Evolutionary conservation across 2,329 filamentous ascomycete genomes (phyloP).

Genomic region (Fusarium camptoceras): DNA sequence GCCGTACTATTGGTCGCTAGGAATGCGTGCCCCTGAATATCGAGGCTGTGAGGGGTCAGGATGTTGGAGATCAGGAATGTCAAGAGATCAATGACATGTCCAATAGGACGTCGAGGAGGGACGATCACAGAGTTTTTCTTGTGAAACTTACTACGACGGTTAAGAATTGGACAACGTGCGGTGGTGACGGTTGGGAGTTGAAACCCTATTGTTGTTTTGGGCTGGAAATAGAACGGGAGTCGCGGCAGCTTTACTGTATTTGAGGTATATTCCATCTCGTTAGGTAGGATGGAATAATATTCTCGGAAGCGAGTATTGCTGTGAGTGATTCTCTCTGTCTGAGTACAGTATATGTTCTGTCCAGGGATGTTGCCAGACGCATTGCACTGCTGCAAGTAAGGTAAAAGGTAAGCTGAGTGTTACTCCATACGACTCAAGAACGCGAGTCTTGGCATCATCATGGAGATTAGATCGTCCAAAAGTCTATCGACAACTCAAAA

Average conservation of each 20-base stretch:
- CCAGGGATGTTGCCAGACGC: slow-evolving; percentile 7
- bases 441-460: slow-evolving; percentile 31
- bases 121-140: background rate
- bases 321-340: background rate
- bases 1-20: slow-evolving; percentile 21
- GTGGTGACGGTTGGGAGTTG: slow-evolving; percentile 6
- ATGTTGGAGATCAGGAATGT: slow-evolving; percentile 29
- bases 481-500: slow-evolving; percentile 25
- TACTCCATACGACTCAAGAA: slow-evolving; percentile 9
- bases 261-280: slow-evolving; percentile 6
- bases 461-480: slow-evolving; percentile 7
- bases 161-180: background rate
- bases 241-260: slow-evolving; percentile 4
- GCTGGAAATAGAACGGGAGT: slow-evolving; percentile 7
- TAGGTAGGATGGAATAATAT: too few relatives aligned
- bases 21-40: slow-evolving; percentile 35
- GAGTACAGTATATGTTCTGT: background rate
- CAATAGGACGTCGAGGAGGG: slow-evolving; percentile 13
- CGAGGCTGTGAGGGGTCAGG: slow-evolving; percentile 27
- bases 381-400: slow-evolving; percentile 7
- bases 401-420: slow-evolving; percentile 6
- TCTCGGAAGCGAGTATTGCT: background rate
- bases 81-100: slow-evolving; percentile 11
- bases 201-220: slow-evolving; percentile 27
- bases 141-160: slow-evolving; percentile 8